phyloP scores from a whole-genome alignment of 1,284 basidiomycete genomes.

The Microbotryomycetes sp. region DNA sequence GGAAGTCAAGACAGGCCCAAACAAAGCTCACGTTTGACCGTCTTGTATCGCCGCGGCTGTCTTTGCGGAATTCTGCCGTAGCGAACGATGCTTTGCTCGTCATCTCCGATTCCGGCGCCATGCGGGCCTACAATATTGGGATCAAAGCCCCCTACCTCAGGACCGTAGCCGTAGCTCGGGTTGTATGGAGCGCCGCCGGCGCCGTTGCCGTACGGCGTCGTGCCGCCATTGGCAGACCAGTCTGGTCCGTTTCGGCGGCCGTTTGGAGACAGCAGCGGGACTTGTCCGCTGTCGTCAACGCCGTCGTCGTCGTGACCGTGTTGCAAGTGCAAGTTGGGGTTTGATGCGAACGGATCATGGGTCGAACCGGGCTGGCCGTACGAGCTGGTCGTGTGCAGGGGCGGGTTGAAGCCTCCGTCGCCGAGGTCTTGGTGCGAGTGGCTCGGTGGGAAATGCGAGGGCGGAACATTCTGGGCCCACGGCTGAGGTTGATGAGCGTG shows the following conservation, averaged over 20 bases:
- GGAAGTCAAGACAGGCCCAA: slow-evolving; percentile 35
- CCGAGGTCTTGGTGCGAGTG: background rate
- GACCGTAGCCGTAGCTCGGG: background rate
- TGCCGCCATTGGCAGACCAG: slow-evolving; percentile 1
- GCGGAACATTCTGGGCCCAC: background rate
- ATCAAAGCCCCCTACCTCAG: slow-evolving; percentile 20
- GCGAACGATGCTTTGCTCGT: slow-evolving; percentile 43
- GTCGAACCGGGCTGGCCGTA: too few relatives aligned
- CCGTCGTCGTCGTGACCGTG: background rate
- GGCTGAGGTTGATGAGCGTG: background rate
- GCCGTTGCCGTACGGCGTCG: slow-evolving; percentile 6
- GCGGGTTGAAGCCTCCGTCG: too few relatives aligned
- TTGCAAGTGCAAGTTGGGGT: background rate
- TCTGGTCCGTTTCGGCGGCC: too few relatives aligned
- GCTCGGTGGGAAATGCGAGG: background rate
- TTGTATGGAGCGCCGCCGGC: slow-evolving; percentile 12
- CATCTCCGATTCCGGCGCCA: slow-evolving; percentile 3
- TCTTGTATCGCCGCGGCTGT: slow-evolving; percentile 78
- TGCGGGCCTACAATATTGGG: slow-evolving; percentile 11
- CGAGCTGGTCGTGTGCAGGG: background rate
- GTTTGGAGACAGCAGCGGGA: slow-evolving; percentile 4
- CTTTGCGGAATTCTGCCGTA: slow-evolving; percentile 82
- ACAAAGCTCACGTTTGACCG: slow-evolving; percentile 60
- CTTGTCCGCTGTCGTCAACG: slow-evolving; percentile 14
- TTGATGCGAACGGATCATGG: slow-evolving; percentile 1